Evolutionary conservation across 106 monocot species (phyloP).

Genomic region (Acorus calamus): DNA sequence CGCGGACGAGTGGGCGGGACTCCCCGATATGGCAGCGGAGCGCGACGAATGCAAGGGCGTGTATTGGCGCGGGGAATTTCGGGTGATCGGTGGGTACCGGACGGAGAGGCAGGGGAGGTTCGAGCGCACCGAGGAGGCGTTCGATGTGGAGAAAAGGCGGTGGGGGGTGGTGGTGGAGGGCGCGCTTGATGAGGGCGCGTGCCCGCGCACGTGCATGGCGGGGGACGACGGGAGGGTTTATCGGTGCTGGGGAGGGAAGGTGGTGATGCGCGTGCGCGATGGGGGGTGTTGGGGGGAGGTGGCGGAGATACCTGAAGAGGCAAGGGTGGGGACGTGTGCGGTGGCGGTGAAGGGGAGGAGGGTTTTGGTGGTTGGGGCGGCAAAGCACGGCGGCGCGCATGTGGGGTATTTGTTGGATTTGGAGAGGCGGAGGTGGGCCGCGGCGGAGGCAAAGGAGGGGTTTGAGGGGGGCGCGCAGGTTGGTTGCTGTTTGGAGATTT

Average conservation of each 20-base stretch:
- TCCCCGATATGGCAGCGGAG: constrained; percentile 24
- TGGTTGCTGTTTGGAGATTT: not conserved
- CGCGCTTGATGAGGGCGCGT: constrained; percentile 3
- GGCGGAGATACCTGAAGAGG: constrained; percentile 1
- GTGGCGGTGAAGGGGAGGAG: not conserved
- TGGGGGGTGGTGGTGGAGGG: constrained; percentile 14
- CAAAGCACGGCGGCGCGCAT: not conserved
- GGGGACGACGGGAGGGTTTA: constrained; percentile 4
- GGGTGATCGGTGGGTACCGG: constrained; percentile 16
- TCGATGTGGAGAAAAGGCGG: constrained; percentile 7
- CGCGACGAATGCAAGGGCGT: constrained; percentile 25
- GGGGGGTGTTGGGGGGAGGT: not conserved
- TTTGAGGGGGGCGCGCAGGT: not conserved
- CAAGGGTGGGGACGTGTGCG: not conserved
- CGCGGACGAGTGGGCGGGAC: constrained; percentile 8
- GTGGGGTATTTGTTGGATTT: not conserved
- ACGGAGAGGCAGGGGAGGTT: constrained; percentile 23
- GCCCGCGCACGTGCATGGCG: constrained; percentile 15
- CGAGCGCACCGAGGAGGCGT: constrained; percentile 6
- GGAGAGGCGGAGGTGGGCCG: not conserved
- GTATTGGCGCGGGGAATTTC: constrained; percentile 10
- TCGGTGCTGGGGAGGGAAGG: constrained; percentile 5
- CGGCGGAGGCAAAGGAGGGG: not conserved
- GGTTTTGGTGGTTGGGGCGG: not conserved
- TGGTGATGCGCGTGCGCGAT: not conserved